Base-by-base conservation (phyloP, 2,329 filamentous ascomycete genomes). In the Davidsoniella virescens region DNA sequence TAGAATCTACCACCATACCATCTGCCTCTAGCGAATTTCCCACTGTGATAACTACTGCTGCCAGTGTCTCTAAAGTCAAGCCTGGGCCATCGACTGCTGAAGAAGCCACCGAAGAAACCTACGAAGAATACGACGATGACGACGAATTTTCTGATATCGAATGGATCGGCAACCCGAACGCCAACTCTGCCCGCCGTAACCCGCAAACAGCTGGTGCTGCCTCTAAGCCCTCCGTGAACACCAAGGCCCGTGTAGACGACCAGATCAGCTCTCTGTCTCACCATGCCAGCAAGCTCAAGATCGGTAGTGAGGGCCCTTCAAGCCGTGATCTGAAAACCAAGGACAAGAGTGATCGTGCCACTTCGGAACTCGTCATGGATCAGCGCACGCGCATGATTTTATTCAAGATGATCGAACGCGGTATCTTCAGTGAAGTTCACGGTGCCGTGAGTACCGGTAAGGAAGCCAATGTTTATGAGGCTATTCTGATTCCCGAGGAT, bases 401-500 rank as follows among this genome's bases (percentile, higher is more conserved):
- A 49, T 72, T 95, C 56, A 87, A 95, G 67, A 87, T 98, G 75
- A 90, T 96, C 69, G 95, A 96, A 64, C 80, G 87, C 33, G 83
- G 87, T 54, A 72, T 90, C 55, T 80, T 98, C 46, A 85, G 82
- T 52, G 88, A 95, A 64, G 82, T 98, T 47, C 87, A 98, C 63
- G 92, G 93, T 44, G 92, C 92, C 62, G 76, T 98, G 58, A 94
- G 87, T 54, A 98, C 92, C 0, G 92, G 92, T 51, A 98, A 98
- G 64, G 92, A 98, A 65, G 92, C 92, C 54, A 98, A 98, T 63
- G 92, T 98, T 23, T 98, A 98, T 67, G 87, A 93, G 55, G 87
- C 90, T 16, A 73, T 94, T 9, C 75, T 79, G 2, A 69, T 77
- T 46, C 67, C 70, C 1, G 69, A 73, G 1, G 72, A 75, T 8